These are phyloP conservation scores for Narthecium ossifragum DNA, from an alignment of 106 monocot species.

Conservation along the genomic window DNA sequence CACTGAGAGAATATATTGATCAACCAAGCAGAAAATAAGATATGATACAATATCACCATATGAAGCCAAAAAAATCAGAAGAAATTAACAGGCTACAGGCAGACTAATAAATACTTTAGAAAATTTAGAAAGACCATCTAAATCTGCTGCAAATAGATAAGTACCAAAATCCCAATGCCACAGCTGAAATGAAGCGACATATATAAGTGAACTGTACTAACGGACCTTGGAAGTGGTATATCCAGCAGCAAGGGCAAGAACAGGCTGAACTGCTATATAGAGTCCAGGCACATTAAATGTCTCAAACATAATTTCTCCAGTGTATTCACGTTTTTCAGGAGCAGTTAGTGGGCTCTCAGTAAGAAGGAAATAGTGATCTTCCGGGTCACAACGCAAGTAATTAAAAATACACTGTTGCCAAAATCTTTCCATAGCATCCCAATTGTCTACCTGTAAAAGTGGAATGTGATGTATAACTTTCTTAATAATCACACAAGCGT, in stretches of 20 bases:
- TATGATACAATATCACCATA: too few relatives aligned
- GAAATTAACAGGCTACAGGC: too few relatives aligned
- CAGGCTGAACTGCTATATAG: constrained; percentile 87
- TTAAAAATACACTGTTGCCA: constrained; percentile 92
- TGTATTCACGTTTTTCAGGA: constrained; percentile 88
- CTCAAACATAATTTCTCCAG: constrained; percentile 93
- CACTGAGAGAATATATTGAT: constrained; percentile 53
- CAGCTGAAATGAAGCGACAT: background rate
- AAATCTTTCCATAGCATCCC: constrained; percentile 93
- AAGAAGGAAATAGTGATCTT: constrained; percentile 88
- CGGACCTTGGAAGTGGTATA: constrained; percentile 84
- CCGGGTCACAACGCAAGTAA: constrained; percentile 85
- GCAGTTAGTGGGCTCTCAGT: constrained; percentile 91
- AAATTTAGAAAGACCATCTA: too few relatives aligned
- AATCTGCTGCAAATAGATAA: background rate
- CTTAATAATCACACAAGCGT: background rate
- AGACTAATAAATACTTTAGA: too few relatives aligned
- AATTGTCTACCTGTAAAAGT: constrained; percentile 66
- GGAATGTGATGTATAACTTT: background rate
- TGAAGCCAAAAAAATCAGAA: too few relatives aligned
- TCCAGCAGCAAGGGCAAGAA: constrained; percentile 91
- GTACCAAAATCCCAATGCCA: too few relatives aligned
- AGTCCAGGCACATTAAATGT: constrained; percentile 87
- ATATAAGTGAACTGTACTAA: constrained; percentile 3
- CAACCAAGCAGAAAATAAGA: constrained; percentile 2